Conservation (phyloP, 306 rosid species). For the Vigna angularis region DNA sequence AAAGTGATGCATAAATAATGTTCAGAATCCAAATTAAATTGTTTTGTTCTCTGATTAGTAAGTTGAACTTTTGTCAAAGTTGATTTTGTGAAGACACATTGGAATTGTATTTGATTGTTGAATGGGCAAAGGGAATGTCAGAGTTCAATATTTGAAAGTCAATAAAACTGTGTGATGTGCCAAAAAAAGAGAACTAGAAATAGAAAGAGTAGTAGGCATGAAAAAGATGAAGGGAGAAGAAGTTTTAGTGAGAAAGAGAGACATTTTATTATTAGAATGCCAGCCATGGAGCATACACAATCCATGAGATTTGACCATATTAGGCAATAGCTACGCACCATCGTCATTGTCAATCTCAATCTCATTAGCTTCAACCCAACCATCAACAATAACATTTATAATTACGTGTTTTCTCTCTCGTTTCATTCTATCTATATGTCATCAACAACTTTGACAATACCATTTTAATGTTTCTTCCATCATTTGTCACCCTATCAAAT, state of each 20-base stretch:
- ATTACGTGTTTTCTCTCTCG: constrained; percentile 39
- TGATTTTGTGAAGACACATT: not conserved
- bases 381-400: not conserved
- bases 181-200: not conserved
- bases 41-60: no score
- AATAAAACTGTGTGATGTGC: constrained; percentile 27
- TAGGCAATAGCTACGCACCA: constrained; percentile 1
- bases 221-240: not conserved
- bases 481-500: not conserved
- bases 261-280: constrained; percentile 22
- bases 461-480: not conserved
- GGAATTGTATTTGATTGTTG: not conserved
- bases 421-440: not conserved
- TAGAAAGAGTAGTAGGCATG: not conserved
- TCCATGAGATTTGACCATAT: constrained; percentile 48
- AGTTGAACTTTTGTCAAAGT: not conserved
- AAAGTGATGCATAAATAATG: no score
- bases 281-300: constrained; percentile 45
- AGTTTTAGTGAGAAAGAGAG: constrained; percentile 6
- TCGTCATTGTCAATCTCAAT: constrained; percentile 31
- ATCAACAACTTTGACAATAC: constrained; percentile 42
- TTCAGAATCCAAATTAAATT: no score
- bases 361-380: constrained; percentile 1
- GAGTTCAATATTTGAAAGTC: constrained; percentile 6
- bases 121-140: constrained; percentile 32